Evolutionary conservation across 2,329 filamentous ascomycete genomes (phyloP).

Genomic region (Chaetomiaceae sp.): DNA sequence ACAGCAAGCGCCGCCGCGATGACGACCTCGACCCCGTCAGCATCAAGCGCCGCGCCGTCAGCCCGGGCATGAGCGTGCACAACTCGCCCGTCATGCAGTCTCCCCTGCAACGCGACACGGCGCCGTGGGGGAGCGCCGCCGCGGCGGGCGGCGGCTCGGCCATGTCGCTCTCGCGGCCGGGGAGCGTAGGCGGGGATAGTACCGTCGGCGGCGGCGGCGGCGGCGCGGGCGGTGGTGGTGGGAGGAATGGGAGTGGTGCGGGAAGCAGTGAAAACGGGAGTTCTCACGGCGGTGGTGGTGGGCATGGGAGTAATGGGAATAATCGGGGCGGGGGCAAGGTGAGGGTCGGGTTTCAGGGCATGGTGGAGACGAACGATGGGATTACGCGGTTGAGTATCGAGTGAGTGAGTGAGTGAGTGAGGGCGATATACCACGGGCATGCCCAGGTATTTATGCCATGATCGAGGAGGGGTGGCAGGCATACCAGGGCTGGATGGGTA

Average conservation of each 20-base stretch:
- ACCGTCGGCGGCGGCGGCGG: neutral
- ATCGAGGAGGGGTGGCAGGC: too few relatives aligned
- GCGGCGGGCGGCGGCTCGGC: neutral
- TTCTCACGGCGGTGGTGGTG: conserved; percentile 31
- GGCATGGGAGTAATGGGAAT: conserved; percentile 44
- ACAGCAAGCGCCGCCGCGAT: conserved; percentile 79
- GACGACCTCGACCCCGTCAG: conserved; percentile 84
- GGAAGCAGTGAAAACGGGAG: conserved; percentile 41
- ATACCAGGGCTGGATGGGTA: too few relatives aligned
- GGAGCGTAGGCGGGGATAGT: conserved; percentile 54
- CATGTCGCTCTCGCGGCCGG: conserved; percentile 55
- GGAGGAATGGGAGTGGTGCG: conserved; percentile 48
- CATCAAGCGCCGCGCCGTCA: conserved; percentile 89
- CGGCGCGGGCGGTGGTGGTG: conserved; percentile 35
- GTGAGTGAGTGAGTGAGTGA: conserved; percentile 34
- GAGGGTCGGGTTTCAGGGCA: conserved; percentile 78
- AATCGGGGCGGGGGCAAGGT: conserved; percentile 49
- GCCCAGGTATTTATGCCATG: too few relatives aligned
- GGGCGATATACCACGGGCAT: too few relatives aligned
- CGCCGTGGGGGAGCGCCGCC: conserved; percentile 63
- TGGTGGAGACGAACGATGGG: conserved; percentile 92
- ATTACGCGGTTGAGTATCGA: conserved; percentile 98
- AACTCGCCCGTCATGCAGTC: conserved; percentile 87
- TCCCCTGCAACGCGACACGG: conserved; percentile 67
- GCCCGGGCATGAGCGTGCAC: conserved; percentile 83